phyloP scores from a whole-genome alignment of 2,329 filamentous ascomycete species.

The Exophiala sp. region DNA sequence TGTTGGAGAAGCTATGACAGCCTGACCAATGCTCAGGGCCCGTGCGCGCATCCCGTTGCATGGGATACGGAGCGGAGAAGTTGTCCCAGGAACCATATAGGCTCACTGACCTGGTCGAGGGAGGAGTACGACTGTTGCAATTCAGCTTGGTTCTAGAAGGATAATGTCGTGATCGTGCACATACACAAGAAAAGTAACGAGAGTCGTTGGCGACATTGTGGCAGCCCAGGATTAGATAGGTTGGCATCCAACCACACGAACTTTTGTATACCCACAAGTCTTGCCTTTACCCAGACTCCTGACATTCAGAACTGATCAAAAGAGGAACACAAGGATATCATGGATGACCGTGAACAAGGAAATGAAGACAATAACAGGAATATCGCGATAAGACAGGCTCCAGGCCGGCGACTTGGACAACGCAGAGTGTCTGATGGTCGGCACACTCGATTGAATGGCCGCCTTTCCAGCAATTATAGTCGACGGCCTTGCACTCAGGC shows the following conservation, averaged over 20 bases:
- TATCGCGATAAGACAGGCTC: neutral
- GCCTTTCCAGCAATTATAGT: conserved; percentile 13
- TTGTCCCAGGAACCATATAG: conserved; percentile 95
- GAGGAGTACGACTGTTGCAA: conserved; percentile 33
- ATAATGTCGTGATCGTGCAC: conserved; percentile 7
- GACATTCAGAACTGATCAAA: neutral
- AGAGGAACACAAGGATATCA: neutral
- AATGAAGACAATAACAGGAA: neutral
- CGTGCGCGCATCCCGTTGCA: conserved; percentile 72
- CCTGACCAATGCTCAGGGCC: conserved; percentile 76
- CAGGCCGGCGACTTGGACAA: conserved; percentile 10
- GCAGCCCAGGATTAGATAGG: conserved; percentile 8
- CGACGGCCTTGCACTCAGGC: neutral
- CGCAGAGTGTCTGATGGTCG: conserved; percentile 6
- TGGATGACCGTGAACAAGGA: neutral
- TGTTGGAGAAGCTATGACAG: conserved; percentile 79
- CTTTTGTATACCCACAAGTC: neutral
- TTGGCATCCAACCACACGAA: conserved; percentile 1
- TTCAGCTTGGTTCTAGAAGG: conserved; percentile 24
- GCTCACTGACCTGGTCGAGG: conserved; percentile 56
- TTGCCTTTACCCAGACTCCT: neutral
- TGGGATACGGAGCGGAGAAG: conserved; percentile 69
- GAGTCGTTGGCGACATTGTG: conserved; percentile 29
- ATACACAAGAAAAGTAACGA: conserved; percentile 34
- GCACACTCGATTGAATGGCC: conserved; percentile 5